phyloP scores from a whole-genome alignment of 768 basidiomycete genomes.

The Nevesoporus exiguus region DNA sequence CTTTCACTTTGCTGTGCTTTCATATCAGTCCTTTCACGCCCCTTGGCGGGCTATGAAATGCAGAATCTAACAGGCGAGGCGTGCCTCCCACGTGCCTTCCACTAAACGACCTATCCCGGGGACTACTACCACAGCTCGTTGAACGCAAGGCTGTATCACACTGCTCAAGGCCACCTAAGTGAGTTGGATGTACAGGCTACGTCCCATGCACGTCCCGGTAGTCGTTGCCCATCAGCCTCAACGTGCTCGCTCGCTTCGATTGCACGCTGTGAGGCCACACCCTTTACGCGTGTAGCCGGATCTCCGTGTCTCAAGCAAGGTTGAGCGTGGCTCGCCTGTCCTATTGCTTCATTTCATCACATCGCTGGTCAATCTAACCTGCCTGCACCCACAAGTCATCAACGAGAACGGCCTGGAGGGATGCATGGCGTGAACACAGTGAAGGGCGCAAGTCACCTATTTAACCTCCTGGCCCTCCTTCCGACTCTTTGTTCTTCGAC shows the following conservation, averaged over 20 bases:
- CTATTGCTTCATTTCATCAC: slow-evolving; percentile 18
- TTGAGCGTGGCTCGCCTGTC: slow-evolving; percentile 29
- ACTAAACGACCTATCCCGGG: background rate
- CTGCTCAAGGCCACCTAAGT: slow-evolving; percentile 12
- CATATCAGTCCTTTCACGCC: slow-evolving; percentile 30
- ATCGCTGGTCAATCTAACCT: slow-evolving; percentile 26
- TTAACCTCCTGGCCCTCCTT: slow-evolving; percentile 32
- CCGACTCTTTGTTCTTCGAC: slow-evolving; percentile 38
- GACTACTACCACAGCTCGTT: slow-evolving; percentile 1
- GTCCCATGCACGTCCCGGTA: slow-evolving; percentile 7
- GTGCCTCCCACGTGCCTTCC: slow-evolving; percentile 27
- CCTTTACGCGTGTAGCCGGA: slow-evolving; percentile 26
- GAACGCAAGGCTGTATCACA: slow-evolving; percentile 10
- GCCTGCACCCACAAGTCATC: slow-evolving; percentile 32
- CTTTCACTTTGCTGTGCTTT: slow-evolving; percentile 32
- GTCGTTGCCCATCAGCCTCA: slow-evolving; percentile 4
- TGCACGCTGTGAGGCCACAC: slow-evolving; percentile 22
- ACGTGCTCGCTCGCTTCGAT: slow-evolving; percentile 12
- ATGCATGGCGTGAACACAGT: slow-evolving; percentile 45
- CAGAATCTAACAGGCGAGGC: slow-evolving; percentile 21
- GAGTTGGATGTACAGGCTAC: slow-evolving; percentile 16
- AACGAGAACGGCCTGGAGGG: slow-evolving; percentile 22
- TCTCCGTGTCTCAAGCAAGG: slow-evolving; percentile 20
- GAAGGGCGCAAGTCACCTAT: slow-evolving; percentile 38
- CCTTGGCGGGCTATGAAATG: slow-evolving; percentile 22